Evolutionary conservation across 2,329 filamentous ascomycete genomes (phyloP).

Genomic region (Falciphora oryzae): DNA sequence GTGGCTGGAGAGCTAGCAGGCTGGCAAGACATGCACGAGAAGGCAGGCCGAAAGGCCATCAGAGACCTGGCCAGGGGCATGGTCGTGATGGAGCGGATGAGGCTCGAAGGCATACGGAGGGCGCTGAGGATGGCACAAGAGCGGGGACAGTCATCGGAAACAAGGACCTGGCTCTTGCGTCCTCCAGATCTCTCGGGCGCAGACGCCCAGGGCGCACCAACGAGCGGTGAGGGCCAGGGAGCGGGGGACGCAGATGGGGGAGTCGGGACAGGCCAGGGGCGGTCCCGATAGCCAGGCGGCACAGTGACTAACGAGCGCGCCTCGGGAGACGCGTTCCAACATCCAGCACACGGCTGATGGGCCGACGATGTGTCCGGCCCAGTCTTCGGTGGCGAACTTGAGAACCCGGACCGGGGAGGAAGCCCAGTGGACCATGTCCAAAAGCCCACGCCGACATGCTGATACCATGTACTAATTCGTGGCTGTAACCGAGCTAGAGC

Average conservation of each 20-base stretch:
- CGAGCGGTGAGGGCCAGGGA: background rate
- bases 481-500: background rate
- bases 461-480: background rate
- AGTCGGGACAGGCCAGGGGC: background rate
- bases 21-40: constrained; percentile 86
- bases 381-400: background rate
- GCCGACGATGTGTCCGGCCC: background rate
- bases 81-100: constrained; percentile 72
- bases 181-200: background rate
- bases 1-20: constrained; percentile 87
- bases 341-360: background rate
- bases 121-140: constrained; percentile 60
- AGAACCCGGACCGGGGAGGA: background rate
- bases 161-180: background rate
- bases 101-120: constrained; percentile 73
- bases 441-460: background rate
- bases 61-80: constrained; percentile 70
- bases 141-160: background rate
- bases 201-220: background rate
- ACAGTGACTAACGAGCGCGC: background rate
- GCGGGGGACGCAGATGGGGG: background rate
- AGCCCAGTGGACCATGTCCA: background rate
- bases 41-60: constrained; percentile 68
- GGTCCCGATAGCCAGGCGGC: too few relatives aligned
- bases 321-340: background rate